Base-by-base conservation (phyloP, 306 rosid species). In the Trichosanthes cucumerina region DNA sequence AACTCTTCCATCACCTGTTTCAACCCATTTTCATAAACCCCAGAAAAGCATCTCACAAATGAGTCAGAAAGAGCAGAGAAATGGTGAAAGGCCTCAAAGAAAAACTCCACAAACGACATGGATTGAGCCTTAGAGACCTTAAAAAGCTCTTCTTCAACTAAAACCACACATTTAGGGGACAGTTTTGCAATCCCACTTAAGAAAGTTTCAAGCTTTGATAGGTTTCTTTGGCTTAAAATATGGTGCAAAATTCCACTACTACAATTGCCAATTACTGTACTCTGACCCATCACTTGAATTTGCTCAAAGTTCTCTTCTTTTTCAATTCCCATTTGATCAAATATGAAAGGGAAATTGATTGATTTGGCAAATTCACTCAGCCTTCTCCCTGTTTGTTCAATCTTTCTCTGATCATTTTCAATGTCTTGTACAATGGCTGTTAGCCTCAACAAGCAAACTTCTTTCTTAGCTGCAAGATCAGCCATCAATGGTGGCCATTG, bases 401-500 rank as follows among this genome's bases (percentile, higher is more conserved):
- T 82, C 47, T 46, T 52, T n/a, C 60, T 80, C 39, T 52, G 19
- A 4, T 64, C 87, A 64, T 82, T 81, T 78, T 78, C 82, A 7
- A 63, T 64, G 47, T 82, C 82, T 13, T 58, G 60, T 44, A 84
- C 79, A 76, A 90, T 76, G 52, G 96, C 91, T 36, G 91, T 87
- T 11, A 90, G 78, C 80, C 88, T 84, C 15, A 88, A 87, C 3
- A 84, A 80, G 69, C 85, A 83, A 69, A 84, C 78, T 5, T 68
- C 33, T 59, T 86, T 84, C 78, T 82, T 76, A 87, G 82, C 85
- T 57, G 88, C 86, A 64, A 90, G 84, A 79, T 88, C 96, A 54
- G 77, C 86, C 96, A 90, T 88, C 76, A 90, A 79, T 0, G 96
- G 83, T 15, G 96, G 92, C 96, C 96, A 88, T 74, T 88, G 96